A percentile compares a stretch with the other conserved stretches of the same genome.
These are phyloP conservation scores for Dunaliella primolecta DNA, from an alignment of 139 green algal species.

Conservation along the genomic window DNA sequence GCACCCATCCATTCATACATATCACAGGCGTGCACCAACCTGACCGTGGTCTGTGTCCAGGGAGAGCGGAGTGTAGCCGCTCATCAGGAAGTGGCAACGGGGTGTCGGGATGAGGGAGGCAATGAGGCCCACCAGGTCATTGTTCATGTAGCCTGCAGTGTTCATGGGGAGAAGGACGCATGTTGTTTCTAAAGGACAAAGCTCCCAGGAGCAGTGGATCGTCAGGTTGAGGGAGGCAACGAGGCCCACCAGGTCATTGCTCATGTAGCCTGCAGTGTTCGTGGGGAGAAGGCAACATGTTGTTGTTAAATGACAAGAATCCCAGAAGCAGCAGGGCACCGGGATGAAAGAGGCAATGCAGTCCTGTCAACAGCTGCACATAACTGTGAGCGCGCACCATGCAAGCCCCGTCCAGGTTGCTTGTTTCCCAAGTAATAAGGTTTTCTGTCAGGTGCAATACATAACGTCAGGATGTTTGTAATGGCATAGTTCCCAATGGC, in stretches of 20 bases:
- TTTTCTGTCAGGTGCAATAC: too few species aligned
- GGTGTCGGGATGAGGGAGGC: constrained; percentile 93
- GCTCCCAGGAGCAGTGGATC: too few species aligned
- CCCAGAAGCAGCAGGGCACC: too few species aligned
- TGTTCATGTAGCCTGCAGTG: constrained; percentile 98
- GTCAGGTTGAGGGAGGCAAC: constrained; percentile 91
- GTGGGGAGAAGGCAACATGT: not conserved
- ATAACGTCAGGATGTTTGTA: too few species aligned
- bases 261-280: constrained; percentile 91
- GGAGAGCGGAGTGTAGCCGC: constrained; percentile 94
- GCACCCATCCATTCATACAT: too few species aligned
- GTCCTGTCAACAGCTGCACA: too few species aligned
- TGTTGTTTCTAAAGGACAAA: not conserved
- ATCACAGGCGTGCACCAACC: too few species aligned
- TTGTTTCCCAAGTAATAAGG: too few species aligned
- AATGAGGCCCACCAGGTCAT: constrained; percentile 95
- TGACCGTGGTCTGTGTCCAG: constrained; percentile 25
- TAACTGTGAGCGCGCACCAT: too few species aligned
- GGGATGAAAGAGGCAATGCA: too few species aligned
- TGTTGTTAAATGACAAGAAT: not conserved
- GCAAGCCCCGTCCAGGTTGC: too few species aligned
- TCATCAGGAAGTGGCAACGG: constrained; percentile 96
- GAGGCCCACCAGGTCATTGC: constrained; percentile 97
- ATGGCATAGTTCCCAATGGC: too few species aligned
- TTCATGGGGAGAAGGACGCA: not conserved